Conservation (phyloP, 2,329 filamentous ascomycete genomes). For the Trichophyton rubrum region DNA sequence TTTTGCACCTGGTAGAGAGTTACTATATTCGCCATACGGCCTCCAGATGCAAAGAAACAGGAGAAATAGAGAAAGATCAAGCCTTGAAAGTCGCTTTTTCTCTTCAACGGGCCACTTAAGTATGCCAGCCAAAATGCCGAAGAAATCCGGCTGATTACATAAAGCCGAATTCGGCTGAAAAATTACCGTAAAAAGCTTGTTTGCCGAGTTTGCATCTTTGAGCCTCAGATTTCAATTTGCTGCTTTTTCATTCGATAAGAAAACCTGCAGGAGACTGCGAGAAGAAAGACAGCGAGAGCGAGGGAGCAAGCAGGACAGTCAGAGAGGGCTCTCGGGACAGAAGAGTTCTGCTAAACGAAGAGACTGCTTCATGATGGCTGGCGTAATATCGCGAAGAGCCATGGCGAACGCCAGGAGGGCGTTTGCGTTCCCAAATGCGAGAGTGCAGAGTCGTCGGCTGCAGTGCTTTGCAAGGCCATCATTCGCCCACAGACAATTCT, state of each 20-base stretch:
- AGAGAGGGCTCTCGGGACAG: neutral
- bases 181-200: neutral
- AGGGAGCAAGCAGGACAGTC: neutral
- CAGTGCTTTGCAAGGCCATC: neutral
- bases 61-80: no score
- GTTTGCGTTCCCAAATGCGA: neutral
- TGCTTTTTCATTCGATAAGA: slow-evolving; percentile 1
- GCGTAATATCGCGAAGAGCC: slow-evolving; percentile 3
- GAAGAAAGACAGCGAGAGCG: neutral
- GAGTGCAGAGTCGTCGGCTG: slow-evolving; percentile 4
- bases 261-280: neutral
- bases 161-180: neutral
- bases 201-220: slow-evolving; percentile 9
- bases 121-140: no score
- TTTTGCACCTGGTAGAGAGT: no score
- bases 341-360: neutral
- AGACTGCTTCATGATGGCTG: neutral
- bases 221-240: slow-evolving; percentile 2
- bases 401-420: slow-evolving; percentile 1
- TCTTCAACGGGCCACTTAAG: neutral
- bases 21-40: no score
- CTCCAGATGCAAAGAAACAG: no score
- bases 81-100: neutral
- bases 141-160: neutral
- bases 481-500: slow-evolving; percentile 7